Conservation (phyloP, 805 yeast genomes). For the Candida orba region DNA sequence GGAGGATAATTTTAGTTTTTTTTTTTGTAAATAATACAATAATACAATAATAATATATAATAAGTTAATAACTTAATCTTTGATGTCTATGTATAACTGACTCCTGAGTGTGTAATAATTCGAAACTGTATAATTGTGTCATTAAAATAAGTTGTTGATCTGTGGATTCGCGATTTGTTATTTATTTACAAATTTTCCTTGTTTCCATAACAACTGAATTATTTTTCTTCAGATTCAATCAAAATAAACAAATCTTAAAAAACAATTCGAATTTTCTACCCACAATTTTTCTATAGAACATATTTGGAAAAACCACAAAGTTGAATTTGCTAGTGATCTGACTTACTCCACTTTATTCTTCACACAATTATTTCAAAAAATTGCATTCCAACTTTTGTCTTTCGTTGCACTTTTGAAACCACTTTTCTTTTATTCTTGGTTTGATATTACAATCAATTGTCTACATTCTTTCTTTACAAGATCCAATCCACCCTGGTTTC, state of each 20-base stretch:
- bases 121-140: too few relatives aligned
- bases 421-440: neutral
- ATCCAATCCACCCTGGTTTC: too few relatives aligned
- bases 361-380: neutral
- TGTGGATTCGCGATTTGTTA: too few relatives aligned
- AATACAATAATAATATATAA: too few relatives aligned
- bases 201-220: neutral
- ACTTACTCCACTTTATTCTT: neutral
- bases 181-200: neutral
- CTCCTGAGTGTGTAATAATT: too few relatives aligned
- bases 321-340: neutral
- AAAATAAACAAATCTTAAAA: constrained; percentile 2
- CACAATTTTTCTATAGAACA: neutral
- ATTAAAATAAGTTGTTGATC: too few relatives aligned
- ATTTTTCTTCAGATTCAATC: neutral
- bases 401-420: neutral
- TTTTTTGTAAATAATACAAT: too few relatives aligned
- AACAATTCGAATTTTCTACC: neutral
- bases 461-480: too few relatives aligned
- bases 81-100: too few relatives aligned
- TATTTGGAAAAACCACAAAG: neutral
- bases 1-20: neutral
- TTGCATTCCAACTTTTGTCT: neutral
- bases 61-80: too few relatives aligned
- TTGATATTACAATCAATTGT: too few relatives aligned